These are phyloP conservation scores for Saussurea involucrata DNA, from an alignment of 129 eudicot genomes.

Conservation along the genomic window DNA sequence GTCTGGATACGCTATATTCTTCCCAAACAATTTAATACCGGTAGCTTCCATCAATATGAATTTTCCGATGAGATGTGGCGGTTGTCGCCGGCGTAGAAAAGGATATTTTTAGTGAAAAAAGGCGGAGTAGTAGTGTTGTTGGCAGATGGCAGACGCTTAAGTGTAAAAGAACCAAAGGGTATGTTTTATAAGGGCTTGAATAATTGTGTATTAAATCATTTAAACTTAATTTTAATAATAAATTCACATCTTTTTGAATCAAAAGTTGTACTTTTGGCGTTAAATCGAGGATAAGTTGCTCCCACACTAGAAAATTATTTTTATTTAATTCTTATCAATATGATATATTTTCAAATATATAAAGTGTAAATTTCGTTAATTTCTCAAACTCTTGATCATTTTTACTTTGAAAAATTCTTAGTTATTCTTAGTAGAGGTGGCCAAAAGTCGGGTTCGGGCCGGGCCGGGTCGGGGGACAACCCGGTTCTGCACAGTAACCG, in stretches of 20 bases:
- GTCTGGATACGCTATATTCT: slow-evolving; percentile 43
- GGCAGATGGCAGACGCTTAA: slow-evolving; percentile 7
- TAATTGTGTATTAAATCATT: neutral
- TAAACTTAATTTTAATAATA: neutral
- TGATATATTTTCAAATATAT: neutral
- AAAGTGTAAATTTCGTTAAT: too few relatives aligned
- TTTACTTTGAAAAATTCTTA: too few relatives aligned
- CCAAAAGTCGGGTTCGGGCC: too few relatives aligned
- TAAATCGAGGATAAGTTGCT: neutral
- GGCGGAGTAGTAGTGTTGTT: slow-evolving; percentile 8
- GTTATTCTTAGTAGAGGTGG: too few relatives aligned
- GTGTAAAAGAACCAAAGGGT: neutral
- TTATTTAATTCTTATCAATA: neutral
- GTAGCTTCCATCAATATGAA: slow-evolving; percentile 37
- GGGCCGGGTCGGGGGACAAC: too few relatives aligned
- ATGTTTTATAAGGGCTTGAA: slow-evolving; percentile 8
- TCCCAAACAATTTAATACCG: slow-evolving; percentile 68
- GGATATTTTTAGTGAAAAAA: neutral
- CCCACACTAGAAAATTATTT: neutral
- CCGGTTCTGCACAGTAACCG: too few relatives aligned
- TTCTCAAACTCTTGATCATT: too few relatives aligned
- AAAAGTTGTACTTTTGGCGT: neutral
- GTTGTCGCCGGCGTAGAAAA: neutral
- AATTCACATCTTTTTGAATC: neutral
- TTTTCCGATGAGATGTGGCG: neutral